These are phyloP conservation scores for Kluyveromyces dobzhanskii DNA, from an alignment of 805 yeast genomes.

Conservation along the genomic window DNA sequence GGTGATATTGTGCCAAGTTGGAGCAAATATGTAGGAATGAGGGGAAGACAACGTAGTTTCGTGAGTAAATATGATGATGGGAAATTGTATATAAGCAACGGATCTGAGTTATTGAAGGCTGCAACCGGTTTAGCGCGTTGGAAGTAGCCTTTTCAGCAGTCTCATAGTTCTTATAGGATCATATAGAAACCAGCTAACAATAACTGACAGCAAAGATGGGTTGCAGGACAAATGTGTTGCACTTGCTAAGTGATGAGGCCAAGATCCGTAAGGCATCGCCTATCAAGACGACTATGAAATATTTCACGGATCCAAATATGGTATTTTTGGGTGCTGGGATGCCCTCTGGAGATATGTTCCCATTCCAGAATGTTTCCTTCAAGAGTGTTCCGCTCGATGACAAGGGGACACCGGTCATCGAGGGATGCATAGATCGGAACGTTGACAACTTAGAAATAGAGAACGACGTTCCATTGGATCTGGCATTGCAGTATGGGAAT, in stretches of 20 bases:
- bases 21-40: too few relatives aligned
- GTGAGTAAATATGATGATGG: too few relatives aligned
- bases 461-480: constrained; percentile 48
- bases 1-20: too few relatives aligned
- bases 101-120: too few relatives aligned
- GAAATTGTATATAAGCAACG: too few relatives aligned
- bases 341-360: constrained; percentile 70
- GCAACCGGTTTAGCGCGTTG: too few relatives aligned
- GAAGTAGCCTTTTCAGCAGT: too few relatives aligned
- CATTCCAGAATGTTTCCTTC: constrained; percentile 58
- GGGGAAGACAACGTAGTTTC: too few relatives aligned
- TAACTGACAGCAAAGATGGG: too few relatives aligned
- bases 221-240: constrained; percentile 43
- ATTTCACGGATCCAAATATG: constrained; percentile 51
- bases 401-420: background rate
- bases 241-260: constrained; percentile 40
- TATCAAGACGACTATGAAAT: constrained; percentile 61
- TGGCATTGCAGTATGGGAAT: constrained; percentile 71
- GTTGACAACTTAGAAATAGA: constrained; percentile 29
- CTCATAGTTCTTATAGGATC: too few relatives aligned
- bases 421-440: constrained; percentile 5
- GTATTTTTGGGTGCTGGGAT: constrained; percentile 79
- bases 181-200: too few relatives aligned
- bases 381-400: constrained; percentile 14
- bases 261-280: constrained; percentile 40